Evolutionary conservation across 176 grass and related monocot genomes (phyloP), one percentile per base, ranked within the genome.

Genomic region (Poa annua): DNA sequence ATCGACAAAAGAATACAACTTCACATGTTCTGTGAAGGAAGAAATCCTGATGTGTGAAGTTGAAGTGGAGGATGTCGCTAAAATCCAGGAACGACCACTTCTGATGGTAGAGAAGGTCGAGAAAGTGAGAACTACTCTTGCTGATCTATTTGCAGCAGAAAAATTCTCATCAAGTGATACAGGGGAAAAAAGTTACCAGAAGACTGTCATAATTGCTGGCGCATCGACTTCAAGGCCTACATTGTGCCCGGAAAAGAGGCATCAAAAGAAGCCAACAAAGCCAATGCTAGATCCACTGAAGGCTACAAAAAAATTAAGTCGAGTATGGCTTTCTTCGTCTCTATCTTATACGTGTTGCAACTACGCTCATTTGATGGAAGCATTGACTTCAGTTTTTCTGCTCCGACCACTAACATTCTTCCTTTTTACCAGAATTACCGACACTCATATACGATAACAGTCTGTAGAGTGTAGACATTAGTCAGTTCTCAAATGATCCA

Each of bases 81-180:
- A 89, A 60, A 83, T 86, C 84, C 93, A 92, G 44, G 96, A 99
- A 85, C 79, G 12, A 11, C 96, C 96, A 15, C 87, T 99, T 67
- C 75, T 98, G 82, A 90, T 92, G 88, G 76, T 76, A 75, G 87
- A 89, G 82, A 94, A 86, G 60, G 83, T 62, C 85, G 89, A 95
- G 68, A 91, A 87, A 84, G 87, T 75, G 19, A 93, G 96, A 90
- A 98, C 89, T 63, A 99, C 96, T 67, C 93, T 99, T 47, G 96
- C 96, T 48, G 96, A 99, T 76, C 85, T 99, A 52, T 99, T 99
- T 80, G 96, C 96, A 29, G 96, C 93, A 11, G 96, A 99, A 45
- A 69, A 69, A 29, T 72, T 92, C 53, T 80, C 85, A 41, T 69
- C 51, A 77, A 84, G 57, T 66, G 65, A 80, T 82, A 42, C 49